Conservation (phyloP, 2,329 filamentous ascomycete species). For the Coccinonectria pachysandricola region DNA sequence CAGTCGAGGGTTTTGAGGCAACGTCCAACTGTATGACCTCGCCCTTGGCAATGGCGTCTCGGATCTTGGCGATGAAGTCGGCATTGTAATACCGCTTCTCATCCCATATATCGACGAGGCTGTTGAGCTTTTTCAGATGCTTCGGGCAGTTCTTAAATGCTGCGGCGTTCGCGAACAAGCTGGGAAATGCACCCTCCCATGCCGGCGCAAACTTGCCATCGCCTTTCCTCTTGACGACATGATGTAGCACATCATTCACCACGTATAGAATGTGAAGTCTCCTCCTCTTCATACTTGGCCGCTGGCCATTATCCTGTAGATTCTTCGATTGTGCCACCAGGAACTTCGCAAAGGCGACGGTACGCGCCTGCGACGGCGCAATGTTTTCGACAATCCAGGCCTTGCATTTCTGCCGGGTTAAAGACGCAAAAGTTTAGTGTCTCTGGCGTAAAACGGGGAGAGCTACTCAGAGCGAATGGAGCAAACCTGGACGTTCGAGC, state of each 20-base stretch:
- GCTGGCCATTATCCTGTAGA: constrained; percentile 19
- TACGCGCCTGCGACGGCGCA: constrained; percentile 54
- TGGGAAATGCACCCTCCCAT: constrained; percentile 48
- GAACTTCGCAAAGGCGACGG: constrained; percentile 63
- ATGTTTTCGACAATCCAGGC: constrained; percentile 70
- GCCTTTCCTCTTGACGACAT: constrained; percentile 45
- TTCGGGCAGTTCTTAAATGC: constrained; percentile 51
- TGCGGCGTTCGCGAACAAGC: constrained; percentile 50
- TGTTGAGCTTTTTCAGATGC: constrained; percentile 52
- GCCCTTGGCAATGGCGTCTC: constrained; percentile 40
- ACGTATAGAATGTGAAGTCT: constrained; percentile 70
- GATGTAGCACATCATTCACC: constrained; percentile 67
- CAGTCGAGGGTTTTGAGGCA: constrained; percentile 11
- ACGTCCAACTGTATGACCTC: constrained; percentile 13
- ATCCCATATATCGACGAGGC: constrained; percentile 62
- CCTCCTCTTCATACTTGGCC: constrained; percentile 53
- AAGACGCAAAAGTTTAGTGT: constrained; percentile 18
- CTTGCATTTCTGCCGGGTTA: constrained; percentile 65
- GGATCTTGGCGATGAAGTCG: constrained; percentile 47
- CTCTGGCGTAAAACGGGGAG: constrained; percentile 15
- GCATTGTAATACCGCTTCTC: constrained; percentile 50
- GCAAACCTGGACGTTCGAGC: constrained; percentile 83
- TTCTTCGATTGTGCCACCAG: constrained; percentile 54
- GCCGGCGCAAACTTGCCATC: constrained; percentile 43
- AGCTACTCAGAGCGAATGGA: constrained; percentile 22